Evolutionary conservation across 2,329 filamentous ascomycete species (phyloP), one percentile per base, ranked within the genome.

Genomic region (Talaromyces pinophilus): DNA sequence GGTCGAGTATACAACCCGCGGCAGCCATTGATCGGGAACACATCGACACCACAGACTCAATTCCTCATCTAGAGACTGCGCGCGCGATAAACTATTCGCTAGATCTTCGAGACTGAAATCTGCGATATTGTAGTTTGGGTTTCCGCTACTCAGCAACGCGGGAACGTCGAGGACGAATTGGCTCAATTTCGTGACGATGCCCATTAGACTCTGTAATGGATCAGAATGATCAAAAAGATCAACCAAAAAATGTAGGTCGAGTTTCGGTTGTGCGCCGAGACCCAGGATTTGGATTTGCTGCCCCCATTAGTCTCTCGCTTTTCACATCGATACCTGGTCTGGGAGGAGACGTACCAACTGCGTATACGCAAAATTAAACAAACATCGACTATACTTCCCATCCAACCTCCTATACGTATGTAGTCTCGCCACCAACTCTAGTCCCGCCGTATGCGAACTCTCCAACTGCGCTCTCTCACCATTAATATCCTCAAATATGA

Each of bases 401-500:
- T 70, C 70, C 5, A 78, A 57, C 55, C 77, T 74, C 17, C 69
- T 67, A 54, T 73, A 69, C 2, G 76, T 77, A 63, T 77, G 71
- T 28, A 78, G 62, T 62, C 74, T 76, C 71, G 75, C 75, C 42
- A 79, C 65, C 5, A 77, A 69, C 52, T 77, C 76, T 62, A 79
- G 74, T 0, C 77, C 77, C 7, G 72, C 73, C 3, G 74, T 75
- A 68, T 79, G 77, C 7, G 77, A 78, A 65, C 77, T 78, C 2
- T 70, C 67, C 28, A 79, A 67, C 5, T 75, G 73, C 64, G 75
- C 75, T 1, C 77, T 70, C 61, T 79, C 77, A 5, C 77, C 76
- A 1, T 72, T 72, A 22, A 79, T 77, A 67, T 79, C 77, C 62
- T 81, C 79, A 66, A 77, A 81, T 3, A 79, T 55, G 8, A 76